These are phyloP conservation scores for Acanthamoeba royreba DNA, from an alignment of 208 protist species.

Conservation along the genomic window DNA sequence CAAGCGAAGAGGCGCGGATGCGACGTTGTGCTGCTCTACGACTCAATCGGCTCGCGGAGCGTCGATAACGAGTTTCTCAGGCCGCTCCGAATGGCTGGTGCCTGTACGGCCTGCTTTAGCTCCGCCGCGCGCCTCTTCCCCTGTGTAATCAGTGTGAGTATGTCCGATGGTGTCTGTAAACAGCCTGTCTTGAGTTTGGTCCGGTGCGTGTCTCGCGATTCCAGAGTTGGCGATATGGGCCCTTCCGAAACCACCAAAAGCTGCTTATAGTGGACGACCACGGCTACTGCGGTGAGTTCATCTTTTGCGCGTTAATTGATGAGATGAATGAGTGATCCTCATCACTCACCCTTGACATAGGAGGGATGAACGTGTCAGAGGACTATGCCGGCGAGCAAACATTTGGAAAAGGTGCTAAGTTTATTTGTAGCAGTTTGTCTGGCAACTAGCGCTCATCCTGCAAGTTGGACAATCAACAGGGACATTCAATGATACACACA, in stretches of 20 bases:
- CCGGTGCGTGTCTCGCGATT: neutral
- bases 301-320: neutral
- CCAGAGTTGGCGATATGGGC: conserved; percentile 2
- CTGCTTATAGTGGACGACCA: conserved; percentile 59
- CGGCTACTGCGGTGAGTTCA: conserved; percentile 62
- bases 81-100: neutral
- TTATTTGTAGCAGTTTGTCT: too few species aligned
- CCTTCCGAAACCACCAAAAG: conserved; percentile 64
- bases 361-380: conserved; percentile 37
- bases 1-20: conserved; percentile 51
- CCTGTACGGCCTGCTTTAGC: neutral
- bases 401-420: conserved; percentile 41
- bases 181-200: conserved; percentile 22
- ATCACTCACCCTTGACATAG: neutral
- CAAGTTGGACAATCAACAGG: neutral
- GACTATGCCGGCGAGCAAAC: conserved; percentile 58
- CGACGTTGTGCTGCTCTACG: conserved; percentile 60
- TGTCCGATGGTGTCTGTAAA: neutral
- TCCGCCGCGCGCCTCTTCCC: neutral
- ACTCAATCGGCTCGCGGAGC: conserved; percentile 57
- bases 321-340: neutral
- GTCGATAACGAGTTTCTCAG: neutral
- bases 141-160: neutral
- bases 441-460: too few species aligned
- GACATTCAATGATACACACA: conserved; percentile 61